phyloP scores from a whole-genome alignment of 352 stramenopile genomes.

The Thraustotheca clavata region DNA sequence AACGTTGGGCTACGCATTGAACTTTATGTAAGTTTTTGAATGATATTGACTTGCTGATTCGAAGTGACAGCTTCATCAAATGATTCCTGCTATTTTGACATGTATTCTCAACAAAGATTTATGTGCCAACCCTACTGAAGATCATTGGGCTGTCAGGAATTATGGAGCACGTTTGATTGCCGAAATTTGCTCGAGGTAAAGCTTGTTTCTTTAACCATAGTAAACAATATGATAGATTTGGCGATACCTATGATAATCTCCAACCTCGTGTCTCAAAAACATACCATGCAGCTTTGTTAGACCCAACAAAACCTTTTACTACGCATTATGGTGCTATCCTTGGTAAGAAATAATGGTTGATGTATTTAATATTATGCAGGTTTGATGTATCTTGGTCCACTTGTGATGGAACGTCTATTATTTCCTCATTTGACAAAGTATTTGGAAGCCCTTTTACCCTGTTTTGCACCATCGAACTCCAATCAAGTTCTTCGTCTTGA shows the following conservation, averaged over 20 bases:
- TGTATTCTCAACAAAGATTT: constrained; percentile 87
- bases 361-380: constrained; percentile 25
- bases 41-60: background rate
- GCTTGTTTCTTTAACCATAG: constrained; percentile 1
- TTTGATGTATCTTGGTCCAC: constrained; percentile 85
- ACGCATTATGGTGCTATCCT: constrained; percentile 91
- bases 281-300: constrained; percentile 79
- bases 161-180: constrained; percentile 72
- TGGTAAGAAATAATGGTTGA: constrained; percentile 31
- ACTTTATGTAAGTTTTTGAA: constrained; percentile 62
- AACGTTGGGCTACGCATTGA: constrained; percentile 91
- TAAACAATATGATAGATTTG: constrained; percentile 33
- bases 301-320: constrained; percentile 64
- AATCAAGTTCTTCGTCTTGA: constrained; percentile 76
- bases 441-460: constrained; percentile 75
- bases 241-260: constrained; percentile 88
- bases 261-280: constrained; percentile 88
- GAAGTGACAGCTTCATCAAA: constrained; percentile 86
- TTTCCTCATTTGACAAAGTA: constrained; percentile 84
- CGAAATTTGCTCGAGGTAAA: constrained; percentile 72
- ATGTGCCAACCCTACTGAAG: constrained; percentile 71
- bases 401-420: constrained; percentile 89
- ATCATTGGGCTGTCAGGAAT: constrained; percentile 89
- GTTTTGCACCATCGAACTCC: constrained; percentile 60
- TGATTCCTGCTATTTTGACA: constrained; percentile 89